phyloP scores from a whole-genome alignment of 176 grass and related monocot genomes.

The Thalia dealbata region DNA sequence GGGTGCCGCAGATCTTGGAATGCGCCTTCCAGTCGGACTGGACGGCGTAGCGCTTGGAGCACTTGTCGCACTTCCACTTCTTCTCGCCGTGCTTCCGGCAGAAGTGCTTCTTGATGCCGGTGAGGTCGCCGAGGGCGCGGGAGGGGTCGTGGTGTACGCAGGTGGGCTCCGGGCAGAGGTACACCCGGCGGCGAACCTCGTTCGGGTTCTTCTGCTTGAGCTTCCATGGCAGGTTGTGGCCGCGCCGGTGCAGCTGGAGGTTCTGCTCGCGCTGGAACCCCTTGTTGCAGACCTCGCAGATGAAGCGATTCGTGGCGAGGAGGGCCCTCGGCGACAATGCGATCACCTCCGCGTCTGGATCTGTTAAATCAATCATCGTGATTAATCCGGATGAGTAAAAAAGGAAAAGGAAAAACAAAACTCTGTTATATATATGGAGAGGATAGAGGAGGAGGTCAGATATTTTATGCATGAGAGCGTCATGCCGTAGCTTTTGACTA shows the following conservation, averaged over 20 bases:
- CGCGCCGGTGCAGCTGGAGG: constrained; percentile 93
- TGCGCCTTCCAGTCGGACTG: constrained; percentile 99
- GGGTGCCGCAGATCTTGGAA: constrained; percentile 93
- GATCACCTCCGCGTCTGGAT: constrained; percentile 92
- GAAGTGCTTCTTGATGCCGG: constrained; percentile 97
- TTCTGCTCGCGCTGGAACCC: constrained; percentile 99
- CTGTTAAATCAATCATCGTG: constrained; percentile 18
- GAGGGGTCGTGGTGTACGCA: constrained; percentile 96
- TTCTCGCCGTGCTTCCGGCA: constrained; percentile 99
- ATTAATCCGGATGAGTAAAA: neutral
- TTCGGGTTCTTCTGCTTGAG: constrained; percentile 96
- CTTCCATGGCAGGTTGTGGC: constrained; percentile 98
- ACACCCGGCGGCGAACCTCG: constrained; percentile 59
- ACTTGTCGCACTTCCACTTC: constrained; percentile 99
- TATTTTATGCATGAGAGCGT: neutral
- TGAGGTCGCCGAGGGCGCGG: constrained; percentile 81
- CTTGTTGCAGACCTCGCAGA: constrained; percentile 96
- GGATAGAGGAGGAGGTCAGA: neutral
- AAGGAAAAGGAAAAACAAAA: too few relatives aligned
- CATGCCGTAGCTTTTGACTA: neutral
- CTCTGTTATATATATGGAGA: too few relatives aligned
- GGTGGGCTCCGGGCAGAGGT: constrained; percentile 90
- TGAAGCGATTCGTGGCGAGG: constrained; percentile 87
- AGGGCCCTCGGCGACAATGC: constrained; percentile 79
- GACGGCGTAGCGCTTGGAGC: constrained; percentile 93